A percentile compares a stretch with the other conserved stretches of the same genome.
phyloP scores from a whole-genome alignment of 2,329 filamentous ascomycete species.

The Aspergillus melleus region DNA sequence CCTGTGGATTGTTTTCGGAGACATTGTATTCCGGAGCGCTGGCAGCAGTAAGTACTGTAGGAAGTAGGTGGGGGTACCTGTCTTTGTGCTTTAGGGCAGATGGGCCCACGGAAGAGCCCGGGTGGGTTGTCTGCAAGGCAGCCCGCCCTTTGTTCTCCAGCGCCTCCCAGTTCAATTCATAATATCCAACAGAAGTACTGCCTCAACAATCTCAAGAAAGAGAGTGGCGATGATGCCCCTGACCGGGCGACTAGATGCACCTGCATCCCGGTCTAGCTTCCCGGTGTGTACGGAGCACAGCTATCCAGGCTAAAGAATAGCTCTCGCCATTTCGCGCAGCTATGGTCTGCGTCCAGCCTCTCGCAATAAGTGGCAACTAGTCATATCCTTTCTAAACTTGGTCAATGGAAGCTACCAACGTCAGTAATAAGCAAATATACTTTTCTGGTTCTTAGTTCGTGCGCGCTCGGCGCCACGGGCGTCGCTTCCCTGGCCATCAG shows the following conservation, averaged over 20 bases:
- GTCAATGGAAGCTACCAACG: not conserved
- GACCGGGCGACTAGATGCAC: not conserved
- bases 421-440: not conserved
- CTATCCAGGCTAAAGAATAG: not conserved
- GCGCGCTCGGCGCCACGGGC: not conserved
- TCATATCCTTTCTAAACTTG: not conserved
- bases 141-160: not conserved
- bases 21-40: not conserved
- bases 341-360: not conserved
- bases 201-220: too few relatives aligned
- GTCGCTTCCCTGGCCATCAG: not conserved
- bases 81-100: not conserved
- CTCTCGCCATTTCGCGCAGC: not conserved
- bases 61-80: not conserved
- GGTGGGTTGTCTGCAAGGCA: conserved; percentile 1
- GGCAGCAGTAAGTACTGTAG: not conserved
- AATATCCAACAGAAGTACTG: not conserved
- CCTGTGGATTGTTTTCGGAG: not conserved
- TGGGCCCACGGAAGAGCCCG: not conserved
- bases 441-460: not conserved
- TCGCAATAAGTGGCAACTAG: not conserved
- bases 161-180: not conserved
- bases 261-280: not conserved
- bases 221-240: not conserved
- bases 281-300: not conserved